Conservation (phyloP, 176 grass and related monocot genomes). For the Bonia amplexicaulis region DNA sequence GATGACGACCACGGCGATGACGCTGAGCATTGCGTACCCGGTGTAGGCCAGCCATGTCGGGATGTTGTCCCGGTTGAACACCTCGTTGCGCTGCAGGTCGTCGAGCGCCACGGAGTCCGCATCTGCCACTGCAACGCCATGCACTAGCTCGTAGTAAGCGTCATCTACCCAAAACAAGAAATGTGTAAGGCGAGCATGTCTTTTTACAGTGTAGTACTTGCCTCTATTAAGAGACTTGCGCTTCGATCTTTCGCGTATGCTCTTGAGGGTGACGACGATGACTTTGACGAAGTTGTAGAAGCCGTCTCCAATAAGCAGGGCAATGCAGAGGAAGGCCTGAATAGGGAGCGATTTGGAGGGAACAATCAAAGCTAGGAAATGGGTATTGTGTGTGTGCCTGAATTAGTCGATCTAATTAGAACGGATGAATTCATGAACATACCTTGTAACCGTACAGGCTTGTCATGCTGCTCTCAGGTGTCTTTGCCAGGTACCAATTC, state of each 20-base stretch:
- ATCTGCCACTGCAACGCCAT: conserved; percentile 40
- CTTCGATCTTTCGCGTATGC: conserved; percentile 49
- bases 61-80: conserved; percentile 65
- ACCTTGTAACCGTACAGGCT: conserved; percentile 97
- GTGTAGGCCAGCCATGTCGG: conserved; percentile 61
- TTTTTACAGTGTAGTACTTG: conserved; percentile 5
- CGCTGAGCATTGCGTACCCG: conserved; percentile 52
- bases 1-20: conserved; percentile 52
- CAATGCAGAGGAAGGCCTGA: conserved; percentile 92
- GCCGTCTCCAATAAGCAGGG: conserved; percentile 82
- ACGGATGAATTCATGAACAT: background rate
- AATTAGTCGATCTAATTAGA: background rate
- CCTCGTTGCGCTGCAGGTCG: conserved; percentile 60
- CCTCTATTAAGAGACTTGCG: conserved; percentile 51
- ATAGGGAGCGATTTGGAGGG: background rate
- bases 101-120: conserved; percentile 40
- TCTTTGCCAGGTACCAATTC: conserved; percentile 61
- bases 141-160: background rate
- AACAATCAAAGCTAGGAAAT: background rate
- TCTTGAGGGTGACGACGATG: conserved; percentile 53
- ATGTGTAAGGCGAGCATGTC: background rate
- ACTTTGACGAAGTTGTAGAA: conserved; percentile 95
- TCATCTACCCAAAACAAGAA: background rate
- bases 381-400: background rate
- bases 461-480: conserved; percentile 62